Evolutionary conservation across 331 rosid genomes (phyloP), one percentile per base, ranked within the genome.

Genomic region (Saraca asoca): DNA sequence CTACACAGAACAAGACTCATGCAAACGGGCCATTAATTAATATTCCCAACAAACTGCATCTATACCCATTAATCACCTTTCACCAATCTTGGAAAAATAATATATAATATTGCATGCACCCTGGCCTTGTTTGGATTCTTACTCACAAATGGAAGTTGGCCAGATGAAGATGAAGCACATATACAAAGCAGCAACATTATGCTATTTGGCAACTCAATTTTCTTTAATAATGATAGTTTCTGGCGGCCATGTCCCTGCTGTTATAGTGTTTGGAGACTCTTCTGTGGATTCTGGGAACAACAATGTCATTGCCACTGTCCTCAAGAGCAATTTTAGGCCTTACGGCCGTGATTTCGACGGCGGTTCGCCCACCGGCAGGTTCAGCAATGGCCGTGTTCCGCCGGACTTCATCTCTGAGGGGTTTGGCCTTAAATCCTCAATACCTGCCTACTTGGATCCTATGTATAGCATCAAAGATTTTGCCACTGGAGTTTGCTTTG

Each of bases 401-500:
- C 58, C 91, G 5, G 95, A 85, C 31, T 77, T 83, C 49, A 68
- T 88, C 64, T 85, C 95, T 8, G 83, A 85, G 52, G 89, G 75
- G 0, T 72, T 83, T 33, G 89, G 95, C 10, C 77, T 81, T 35
- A 88, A 75, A 67, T 77, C 80, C 7, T 39, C 53, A 5, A 54
- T 85, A 34, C 95, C 89, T 9, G 86, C 95, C 4, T 89, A 89
- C 76, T 81, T 89, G 80, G 98, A 92, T 80, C 85, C 93, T 7
- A 46, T 66, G 12, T 92, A 64, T 68, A 69, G 55, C 50, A 89
- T 92, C 0, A 46, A 82, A 0, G 98, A 92, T 80, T 92, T 89
- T 73, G 86, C 79, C 16, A 83, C 87, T 48, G 98, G 98, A 0
- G 98, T 89, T 74, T 85, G 93, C 82, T 92, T 92, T 82, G 96